phyloP scores from a whole-genome alignment of 2,329 filamentous ascomycete species.

The Fusarium fracticaudum region DNA sequence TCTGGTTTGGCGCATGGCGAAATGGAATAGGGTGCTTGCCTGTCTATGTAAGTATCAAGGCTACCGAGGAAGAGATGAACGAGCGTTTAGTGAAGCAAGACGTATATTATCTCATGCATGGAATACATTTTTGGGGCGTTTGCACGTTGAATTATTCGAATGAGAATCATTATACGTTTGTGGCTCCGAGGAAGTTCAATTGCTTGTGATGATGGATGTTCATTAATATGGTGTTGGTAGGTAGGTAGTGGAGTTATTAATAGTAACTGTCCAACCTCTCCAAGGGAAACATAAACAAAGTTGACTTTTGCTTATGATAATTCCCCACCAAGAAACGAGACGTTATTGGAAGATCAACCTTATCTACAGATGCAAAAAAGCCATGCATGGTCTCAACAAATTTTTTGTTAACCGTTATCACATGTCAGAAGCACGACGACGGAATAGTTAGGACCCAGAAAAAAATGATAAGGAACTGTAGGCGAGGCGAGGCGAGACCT shows the following conservation, averaged over 20 bases:
- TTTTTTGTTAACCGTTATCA: constrained; percentile 35
- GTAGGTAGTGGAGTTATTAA: neutral
- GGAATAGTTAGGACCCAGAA: constrained; percentile 3
- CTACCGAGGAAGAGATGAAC: neutral
- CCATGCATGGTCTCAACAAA: constrained; percentile 32
- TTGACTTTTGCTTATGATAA: neutral
- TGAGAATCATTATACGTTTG: neutral
- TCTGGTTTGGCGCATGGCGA: constrained; percentile 39
- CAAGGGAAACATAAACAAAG: neutral
- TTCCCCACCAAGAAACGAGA: constrained; percentile 20
- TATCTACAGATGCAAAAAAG: constrained; percentile 5
- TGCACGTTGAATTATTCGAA: neutral
- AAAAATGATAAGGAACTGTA: constrained; percentile 17
- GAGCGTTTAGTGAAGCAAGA: neutral
- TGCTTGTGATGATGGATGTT: neutral
- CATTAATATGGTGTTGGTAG: neutral
- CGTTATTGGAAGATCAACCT: constrained; percentile 35
- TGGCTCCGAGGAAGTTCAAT: neutral
- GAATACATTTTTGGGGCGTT: constrained; percentile 14
- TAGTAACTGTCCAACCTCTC: neutral
- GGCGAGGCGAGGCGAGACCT: constrained; percentile 9
- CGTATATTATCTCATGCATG: neutral
- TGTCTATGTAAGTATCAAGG: neutral
- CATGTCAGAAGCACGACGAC: constrained; percentile 33
- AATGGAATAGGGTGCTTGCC: constrained; percentile 3